Percentiles rank a stretch among this genome's conserved stretches.
These are phyloP conservation scores for Candida methanosorbosa DNA, from an alignment of 805 yeast genomes.

Conservation along the genomic window DNA sequence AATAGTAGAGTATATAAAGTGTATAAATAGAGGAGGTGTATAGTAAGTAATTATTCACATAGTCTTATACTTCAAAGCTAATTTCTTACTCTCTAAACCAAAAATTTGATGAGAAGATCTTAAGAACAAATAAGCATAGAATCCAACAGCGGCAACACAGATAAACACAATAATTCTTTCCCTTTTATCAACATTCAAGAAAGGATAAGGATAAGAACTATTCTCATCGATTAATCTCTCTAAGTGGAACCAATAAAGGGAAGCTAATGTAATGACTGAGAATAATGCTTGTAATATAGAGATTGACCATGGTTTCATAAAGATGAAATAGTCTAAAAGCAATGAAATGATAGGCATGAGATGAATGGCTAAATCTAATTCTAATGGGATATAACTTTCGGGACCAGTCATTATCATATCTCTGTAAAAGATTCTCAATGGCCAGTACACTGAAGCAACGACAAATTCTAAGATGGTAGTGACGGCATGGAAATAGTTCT, in stretches of 20 bases:
- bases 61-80: too few relatives aligned
- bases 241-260: conserved; percentile 46
- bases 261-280: conserved; percentile 30
- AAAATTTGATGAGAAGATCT: too few relatives aligned
- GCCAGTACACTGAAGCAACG: conserved; percentile 65
- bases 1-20: too few relatives aligned
- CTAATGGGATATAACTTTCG: conserved; percentile 33
- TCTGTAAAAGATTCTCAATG: conserved; percentile 43
- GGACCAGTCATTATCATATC: conserved; percentile 34
- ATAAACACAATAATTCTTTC: conserved; percentile 40
- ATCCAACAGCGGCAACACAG: conserved; percentile 28
- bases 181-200: conserved; percentile 43
- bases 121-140: not conserved
- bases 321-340: conserved; percentile 43
- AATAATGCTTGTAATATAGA: conserved; percentile 28
- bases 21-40: too few relatives aligned
- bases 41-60: too few relatives aligned
- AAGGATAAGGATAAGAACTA: conserved; percentile 53
- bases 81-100: too few relatives aligned
- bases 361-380: conserved; percentile 51
- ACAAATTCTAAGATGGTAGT: conserved; percentile 51
- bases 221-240: conserved; percentile 39
- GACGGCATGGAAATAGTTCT: conserved; percentile 40
- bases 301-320: conserved; percentile 37
- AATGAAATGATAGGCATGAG: conserved; percentile 48